phyloP scores from a whole-genome alignment of 257 asterid genomes.

The Scutellaria galericulata region DNA sequence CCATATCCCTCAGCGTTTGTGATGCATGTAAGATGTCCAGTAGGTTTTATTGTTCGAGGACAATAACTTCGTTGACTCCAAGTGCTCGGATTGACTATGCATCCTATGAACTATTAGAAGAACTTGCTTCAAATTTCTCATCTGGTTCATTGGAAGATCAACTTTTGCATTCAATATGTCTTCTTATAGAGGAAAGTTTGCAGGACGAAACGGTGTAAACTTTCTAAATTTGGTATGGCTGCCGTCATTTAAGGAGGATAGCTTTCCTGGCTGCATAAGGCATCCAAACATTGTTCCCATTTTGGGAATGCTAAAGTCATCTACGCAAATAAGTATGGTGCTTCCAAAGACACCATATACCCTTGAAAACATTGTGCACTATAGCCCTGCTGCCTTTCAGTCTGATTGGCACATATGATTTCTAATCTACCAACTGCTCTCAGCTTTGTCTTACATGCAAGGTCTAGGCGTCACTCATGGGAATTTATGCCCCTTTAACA shows the following conservation, averaged over 20 bases:
- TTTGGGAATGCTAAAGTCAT: constrained; percentile 74
- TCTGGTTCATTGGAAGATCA: constrained; percentile 78
- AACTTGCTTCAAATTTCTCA: constrained; percentile 59
- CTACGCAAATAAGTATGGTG: constrained; percentile 51
- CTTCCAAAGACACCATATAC: constrained; percentile 74
- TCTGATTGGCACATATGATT: constrained; percentile 77
- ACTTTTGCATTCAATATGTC: constrained; percentile 61
- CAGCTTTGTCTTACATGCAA: constrained; percentile 85
- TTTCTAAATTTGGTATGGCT: constrained; percentile 78
- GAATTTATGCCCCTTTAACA: constrained; percentile 65
- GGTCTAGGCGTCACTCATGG: constrained; percentile 82
- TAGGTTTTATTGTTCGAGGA: constrained; percentile 79
- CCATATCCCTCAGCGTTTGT: constrained; percentile 53
- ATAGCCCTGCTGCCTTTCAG: constrained; percentile 71
- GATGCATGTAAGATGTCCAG: constrained; percentile 59
- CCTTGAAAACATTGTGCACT: constrained; percentile 73
- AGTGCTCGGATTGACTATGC: constrained; percentile 57
- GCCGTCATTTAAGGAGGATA: constrained; percentile 66
- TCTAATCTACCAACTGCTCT: constrained; percentile 77
- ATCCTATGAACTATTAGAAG: constrained; percentile 62
- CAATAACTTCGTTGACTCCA: constrained; percentile 82
- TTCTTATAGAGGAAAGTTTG: constrained; percentile 66
- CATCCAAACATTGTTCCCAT: constrained; percentile 88
- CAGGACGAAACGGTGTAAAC: constrained; percentile 59
- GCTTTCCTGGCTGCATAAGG: constrained; percentile 89